phyloP scores from a whole-genome alignment of 371 early-diverging fungal species.

The Haplosporangium sp. region DNA sequence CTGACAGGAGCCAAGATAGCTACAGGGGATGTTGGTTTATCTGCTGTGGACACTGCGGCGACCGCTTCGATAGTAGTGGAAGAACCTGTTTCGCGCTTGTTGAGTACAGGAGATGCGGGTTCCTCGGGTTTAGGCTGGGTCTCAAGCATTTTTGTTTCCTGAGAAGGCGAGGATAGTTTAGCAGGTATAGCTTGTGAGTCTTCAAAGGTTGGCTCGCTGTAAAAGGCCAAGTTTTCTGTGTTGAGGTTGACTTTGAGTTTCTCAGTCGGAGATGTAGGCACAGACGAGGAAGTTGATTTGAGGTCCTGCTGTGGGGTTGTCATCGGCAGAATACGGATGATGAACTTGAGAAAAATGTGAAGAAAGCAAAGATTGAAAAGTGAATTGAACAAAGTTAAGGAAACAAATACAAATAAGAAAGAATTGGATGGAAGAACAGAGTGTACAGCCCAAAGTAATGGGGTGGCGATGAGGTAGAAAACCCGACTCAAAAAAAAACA shows the following conservation, averaged over 20 bases:
- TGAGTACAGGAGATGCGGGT: neutral
- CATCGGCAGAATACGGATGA: conserved; percentile 14
- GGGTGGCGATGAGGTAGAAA: neutral
- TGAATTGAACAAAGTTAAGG: neutral
- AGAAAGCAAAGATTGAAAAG: neutral
- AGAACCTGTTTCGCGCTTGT: neutral
- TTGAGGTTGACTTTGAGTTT: conserved; percentile 16
- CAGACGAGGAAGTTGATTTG: conserved; percentile 10
- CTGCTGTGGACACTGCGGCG: neutral
- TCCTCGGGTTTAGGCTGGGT: conserved; percentile 11
- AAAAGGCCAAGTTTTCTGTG: conserved; percentile 33
- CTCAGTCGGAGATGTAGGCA: conserved; percentile 27
- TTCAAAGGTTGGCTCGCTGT: conserved; percentile 23
- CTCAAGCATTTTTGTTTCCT: conserved; percentile 22
- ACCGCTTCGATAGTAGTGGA: neutral
- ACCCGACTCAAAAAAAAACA: neutral
- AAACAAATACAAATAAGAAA: neutral
- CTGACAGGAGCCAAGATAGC: neutral
- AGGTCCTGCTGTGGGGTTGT: conserved; percentile 23
- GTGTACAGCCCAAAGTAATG: neutral
- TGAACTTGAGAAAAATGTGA: neutral
- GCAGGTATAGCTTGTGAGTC: neutral
- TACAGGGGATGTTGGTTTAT: neutral
- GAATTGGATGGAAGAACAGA: neutral
- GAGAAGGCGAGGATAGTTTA: conserved; percentile 12